Percentiles rank a stretch among this genome's conserved stretches.
Conservation (phyloP, 1,284 basidiomycete genomes). For the Apiotrichum gracile region DNA sequence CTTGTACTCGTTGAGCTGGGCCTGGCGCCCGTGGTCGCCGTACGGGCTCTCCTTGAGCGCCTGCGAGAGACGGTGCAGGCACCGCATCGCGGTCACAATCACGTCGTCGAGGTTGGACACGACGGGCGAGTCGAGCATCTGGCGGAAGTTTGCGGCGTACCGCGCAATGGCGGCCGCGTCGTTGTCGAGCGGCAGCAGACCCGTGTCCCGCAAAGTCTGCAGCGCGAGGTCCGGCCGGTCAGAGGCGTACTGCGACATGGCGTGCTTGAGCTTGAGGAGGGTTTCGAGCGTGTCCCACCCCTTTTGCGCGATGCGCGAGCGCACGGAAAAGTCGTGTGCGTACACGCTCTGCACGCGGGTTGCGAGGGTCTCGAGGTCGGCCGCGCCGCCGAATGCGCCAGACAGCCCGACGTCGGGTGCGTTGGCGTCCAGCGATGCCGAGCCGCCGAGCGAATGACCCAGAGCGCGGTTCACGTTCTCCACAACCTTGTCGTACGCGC, state of each 20-base stretch:
- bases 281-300: slow-evolving; percentile 59
- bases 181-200: slow-evolving; percentile 78
- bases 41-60: slow-evolving; percentile 66
- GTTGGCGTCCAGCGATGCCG: slow-evolving; percentile 6
- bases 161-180: slow-evolving; percentile 81
- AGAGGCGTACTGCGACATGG: slow-evolving; percentile 66
- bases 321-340: slow-evolving; percentile 68
- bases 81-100: slow-evolving; percentile 89
- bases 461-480: slow-evolving; percentile 81
- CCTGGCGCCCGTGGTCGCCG: slow-evolving; percentile 50
- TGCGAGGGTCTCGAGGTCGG: slow-evolving; percentile 68
- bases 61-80: slow-evolving; percentile 72
- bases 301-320: slow-evolving; percentile 69
- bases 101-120: slow-evolving; percentile 86
- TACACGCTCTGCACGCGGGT: slow-evolving; percentile 80
- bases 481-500: slow-evolving; percentile 83
- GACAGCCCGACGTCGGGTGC: slow-evolving; percentile 16
- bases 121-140: slow-evolving; percentile 69
- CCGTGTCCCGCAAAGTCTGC: slow-evolving; percentile 83
- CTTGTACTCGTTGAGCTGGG: slow-evolving; percentile 37
- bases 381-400: slow-evolving; percentile 40
- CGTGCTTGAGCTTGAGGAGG: slow-evolving; percentile 75
- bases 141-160: slow-evolving; percentile 83
- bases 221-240: slow-evolving; percentile 71
- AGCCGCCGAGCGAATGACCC: slow-evolving; percentile 65